phyloP scores from a whole-genome alignment of 306 rosid species.

The Inga leiocalycina region DNA sequence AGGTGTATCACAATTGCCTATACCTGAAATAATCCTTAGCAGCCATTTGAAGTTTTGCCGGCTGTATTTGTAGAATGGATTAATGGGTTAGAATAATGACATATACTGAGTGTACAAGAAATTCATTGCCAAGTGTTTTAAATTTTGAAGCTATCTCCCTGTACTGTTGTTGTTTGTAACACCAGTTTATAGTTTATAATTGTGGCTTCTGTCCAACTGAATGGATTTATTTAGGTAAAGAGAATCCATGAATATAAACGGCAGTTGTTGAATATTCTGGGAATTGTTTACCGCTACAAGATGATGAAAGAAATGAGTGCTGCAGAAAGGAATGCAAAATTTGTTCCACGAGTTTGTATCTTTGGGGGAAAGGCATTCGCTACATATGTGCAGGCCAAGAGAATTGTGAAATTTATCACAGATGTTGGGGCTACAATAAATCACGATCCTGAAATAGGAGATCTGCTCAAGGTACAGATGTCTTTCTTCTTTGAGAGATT shows the following conservation, averaged over 20 bases:
- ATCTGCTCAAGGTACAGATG: constrained; percentile 78
- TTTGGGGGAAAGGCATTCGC: constrained; percentile 98
- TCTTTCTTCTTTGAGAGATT: constrained; percentile 18
- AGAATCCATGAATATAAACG: constrained; percentile 99
- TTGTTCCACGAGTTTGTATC: constrained; percentile 95
- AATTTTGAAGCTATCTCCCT: constrained; percentile 18
- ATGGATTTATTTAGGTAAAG: constrained; percentile 70
- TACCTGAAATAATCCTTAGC: constrained; percentile 4
- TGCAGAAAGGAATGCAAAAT: constrained; percentile 61
- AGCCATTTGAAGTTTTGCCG: constrained; percentile 9
- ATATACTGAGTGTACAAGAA: not conserved
- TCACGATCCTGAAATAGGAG: constrained; percentile 94
- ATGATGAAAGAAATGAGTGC: constrained; percentile 94
- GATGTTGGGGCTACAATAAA: constrained; percentile 88
- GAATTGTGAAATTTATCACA: constrained; percentile 94
- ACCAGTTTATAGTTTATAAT: constrained; percentile 16
- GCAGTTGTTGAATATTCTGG: constrained; percentile 82
- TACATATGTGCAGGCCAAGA: constrained; percentile 94
- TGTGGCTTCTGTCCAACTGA: not conserved
- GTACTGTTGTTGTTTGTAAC: constrained; percentile 16
- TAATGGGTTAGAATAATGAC: not conserved
- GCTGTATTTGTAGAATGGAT: constrained; percentile 8
- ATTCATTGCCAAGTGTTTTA: constrained; percentile 1
- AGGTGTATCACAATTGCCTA: constrained; percentile 5
- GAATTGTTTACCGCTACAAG: constrained; percentile 97